Conservation (phyloP, 148 eudicot genomes). For the Rhododendron simsii region DNA sequence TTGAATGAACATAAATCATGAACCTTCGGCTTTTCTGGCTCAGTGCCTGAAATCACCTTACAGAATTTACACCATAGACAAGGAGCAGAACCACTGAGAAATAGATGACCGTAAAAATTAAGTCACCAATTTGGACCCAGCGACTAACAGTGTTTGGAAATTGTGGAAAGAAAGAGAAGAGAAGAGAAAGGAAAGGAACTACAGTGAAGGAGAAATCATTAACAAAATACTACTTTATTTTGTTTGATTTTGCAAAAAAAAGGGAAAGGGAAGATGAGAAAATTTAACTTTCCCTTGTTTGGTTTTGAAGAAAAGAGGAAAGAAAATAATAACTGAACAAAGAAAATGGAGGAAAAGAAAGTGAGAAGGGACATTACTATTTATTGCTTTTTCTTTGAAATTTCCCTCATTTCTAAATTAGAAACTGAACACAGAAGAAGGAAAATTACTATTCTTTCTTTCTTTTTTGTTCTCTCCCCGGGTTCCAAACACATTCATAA, state of each 20-base stretch:
- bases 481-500: background rate
- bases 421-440: background rate
- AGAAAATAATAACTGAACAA: background rate
- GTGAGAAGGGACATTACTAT: background rate
- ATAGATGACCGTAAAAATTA: background rate
- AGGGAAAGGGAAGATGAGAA: background rate
- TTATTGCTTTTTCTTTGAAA: background rate
- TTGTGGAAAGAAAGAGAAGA: background rate
- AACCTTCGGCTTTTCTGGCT: slow-evolving; percentile 70
- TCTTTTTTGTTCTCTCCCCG: background rate
- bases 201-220: background rate
- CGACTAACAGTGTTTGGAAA: background rate
- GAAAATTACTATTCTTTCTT: background rate
- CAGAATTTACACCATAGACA: slow-evolving; percentile 2
- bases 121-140: background rate
- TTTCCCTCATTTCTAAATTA: background rate
- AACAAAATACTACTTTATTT: background rate
- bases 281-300: background rate
- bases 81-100: background rate
- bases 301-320: background rate
- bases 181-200: background rate
- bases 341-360: background rate
- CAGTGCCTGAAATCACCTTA: slow-evolving; percentile 42
- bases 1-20: slow-evolving; percentile 98
- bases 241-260: background rate